These are phyloP conservation scores for Calycina herbarum DNA, from an alignment of 2,329 filamentous ascomycete species.

Conservation along the genomic window DNA sequence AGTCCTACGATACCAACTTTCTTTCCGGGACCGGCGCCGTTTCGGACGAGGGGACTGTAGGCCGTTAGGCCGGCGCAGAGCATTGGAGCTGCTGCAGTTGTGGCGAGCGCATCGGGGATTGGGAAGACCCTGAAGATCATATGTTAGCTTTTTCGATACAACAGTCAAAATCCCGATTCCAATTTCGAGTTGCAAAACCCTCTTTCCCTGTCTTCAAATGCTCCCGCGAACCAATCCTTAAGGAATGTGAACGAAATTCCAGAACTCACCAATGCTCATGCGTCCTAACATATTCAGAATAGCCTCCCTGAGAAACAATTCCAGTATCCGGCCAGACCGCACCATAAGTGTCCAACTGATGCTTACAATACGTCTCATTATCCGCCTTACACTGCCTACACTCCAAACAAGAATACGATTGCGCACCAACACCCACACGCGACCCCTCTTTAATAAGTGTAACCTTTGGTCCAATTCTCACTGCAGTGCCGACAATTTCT, in stretches of 20 bases:
- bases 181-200: neutral
- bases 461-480: slow-evolving; percentile 67
- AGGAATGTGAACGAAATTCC: slow-evolving; percentile 30
- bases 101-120: slow-evolving; percentile 71
- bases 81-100: slow-evolving; percentile 70
- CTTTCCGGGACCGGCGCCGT: slow-evolving; percentile 74
- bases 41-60: slow-evolving; percentile 74
- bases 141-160: neutral
- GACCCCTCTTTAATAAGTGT: slow-evolving; percentile 55
- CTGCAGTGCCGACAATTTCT: slow-evolving; percentile 69
- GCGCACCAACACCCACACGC: slow-evolving; percentile 55
- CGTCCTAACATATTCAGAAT: slow-evolving; percentile 66
- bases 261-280: slow-evolving; percentile 68
- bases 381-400: slow-evolving; percentile 55
- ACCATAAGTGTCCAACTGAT: slow-evolving; percentile 52
- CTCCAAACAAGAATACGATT: slow-evolving; percentile 53
- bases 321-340: slow-evolving; percentile 55
- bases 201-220: neutral
- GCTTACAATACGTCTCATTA: slow-evolving; percentile 56
- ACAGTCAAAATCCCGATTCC: neutral
- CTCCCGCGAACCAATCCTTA: slow-evolving; percentile 31
- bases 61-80: slow-evolving; percentile 82
- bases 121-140: slow-evolving; percentile 55
- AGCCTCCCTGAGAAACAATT: slow-evolving; percentile 64
- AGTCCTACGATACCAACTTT: slow-evolving; percentile 76